These are phyloP conservation scores for Kluyveromyces siamensis DNA, from an alignment of 805 yeast genomes.

Conservation along the genomic window DNA sequence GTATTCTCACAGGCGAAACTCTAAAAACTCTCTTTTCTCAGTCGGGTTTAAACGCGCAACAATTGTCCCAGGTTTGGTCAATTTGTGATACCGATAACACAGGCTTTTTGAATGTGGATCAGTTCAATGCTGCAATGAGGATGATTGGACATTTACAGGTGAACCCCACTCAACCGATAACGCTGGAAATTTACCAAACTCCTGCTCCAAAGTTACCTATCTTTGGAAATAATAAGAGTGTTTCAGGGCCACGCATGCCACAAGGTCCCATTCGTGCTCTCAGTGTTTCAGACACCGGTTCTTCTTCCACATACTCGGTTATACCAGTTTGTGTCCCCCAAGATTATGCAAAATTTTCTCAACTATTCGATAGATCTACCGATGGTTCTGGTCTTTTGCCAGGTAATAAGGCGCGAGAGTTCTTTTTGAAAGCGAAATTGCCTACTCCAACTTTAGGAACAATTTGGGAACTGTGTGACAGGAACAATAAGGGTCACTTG, in stretches of 20 bases:
- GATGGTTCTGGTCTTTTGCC: slow-evolving; percentile 43
- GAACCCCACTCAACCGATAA: slow-evolving; percentile 33
- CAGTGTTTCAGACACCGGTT: slow-evolving; percentile 31
- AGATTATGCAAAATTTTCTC: slow-evolving; percentile 58
- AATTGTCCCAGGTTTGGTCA: slow-evolving; percentile 90
- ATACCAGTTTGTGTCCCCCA: slow-evolving; percentile 46
- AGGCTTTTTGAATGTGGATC: slow-evolving; percentile 74
- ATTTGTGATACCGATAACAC: slow-evolving; percentile 81
- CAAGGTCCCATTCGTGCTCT: slow-evolving; percentile 7
- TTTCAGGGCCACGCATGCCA: slow-evolving; percentile 1
- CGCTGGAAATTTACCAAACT: slow-evolving; percentile 31
- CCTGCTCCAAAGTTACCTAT: slow-evolving; percentile 26
- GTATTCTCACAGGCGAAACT: slow-evolving; percentile 80
- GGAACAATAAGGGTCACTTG: slow-evolving; percentile 62
- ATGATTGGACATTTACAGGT: slow-evolving; percentile 88
- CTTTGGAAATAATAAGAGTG: slow-evolving; percentile 47
- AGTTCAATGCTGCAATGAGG: slow-evolving; percentile 81
- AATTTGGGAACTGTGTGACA: slow-evolving; percentile 85
- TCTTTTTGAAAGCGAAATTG: slow-evolving; percentile 81
- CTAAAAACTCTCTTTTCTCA: slow-evolving; percentile 78
- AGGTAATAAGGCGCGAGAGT: slow-evolving; percentile 76
- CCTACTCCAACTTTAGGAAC: slow-evolving; percentile 71
- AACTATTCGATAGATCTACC: slow-evolving; percentile 58
- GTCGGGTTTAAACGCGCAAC: slow-evolving; percentile 69
- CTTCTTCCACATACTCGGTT: slow-evolving; percentile 25